Conservation (phyloP, 441 rosid genomes). For the Populus tomentosa region DNA sequence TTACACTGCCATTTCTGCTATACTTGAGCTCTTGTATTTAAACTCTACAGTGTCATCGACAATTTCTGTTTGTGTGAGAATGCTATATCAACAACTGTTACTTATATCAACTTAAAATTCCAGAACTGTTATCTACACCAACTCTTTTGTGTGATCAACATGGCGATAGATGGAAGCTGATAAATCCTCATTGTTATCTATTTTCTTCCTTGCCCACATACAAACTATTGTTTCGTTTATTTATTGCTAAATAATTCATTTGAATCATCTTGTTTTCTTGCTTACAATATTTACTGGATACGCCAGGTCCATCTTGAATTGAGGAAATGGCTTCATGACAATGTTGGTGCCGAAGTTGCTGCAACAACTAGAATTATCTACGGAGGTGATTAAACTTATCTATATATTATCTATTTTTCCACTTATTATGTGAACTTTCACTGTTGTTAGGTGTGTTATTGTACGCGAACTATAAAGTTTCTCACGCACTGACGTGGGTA, state of each 20-base stretch:
- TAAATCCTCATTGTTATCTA: background rate
- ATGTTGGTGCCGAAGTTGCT: constrained; percentile 54
- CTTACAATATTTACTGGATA: background rate
- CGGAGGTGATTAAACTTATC: constrained; percentile 42
- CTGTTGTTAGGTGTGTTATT: background rate
- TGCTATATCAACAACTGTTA: background rate
- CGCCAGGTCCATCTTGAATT: constrained; percentile 49
- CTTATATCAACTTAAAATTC: background rate
- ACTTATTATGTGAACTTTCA: background rate
- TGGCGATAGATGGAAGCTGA: background rate
- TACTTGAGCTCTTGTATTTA: background rate
- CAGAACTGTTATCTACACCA: background rate
- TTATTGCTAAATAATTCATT: too few species aligned
- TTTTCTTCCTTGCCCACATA: background rate
- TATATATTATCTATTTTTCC: background rate
- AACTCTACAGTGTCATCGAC: background rate
- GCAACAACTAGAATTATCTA: constrained; percentile 57
- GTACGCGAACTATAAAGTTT: background rate
- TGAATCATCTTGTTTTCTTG: background rate
- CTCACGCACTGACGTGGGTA: background rate
- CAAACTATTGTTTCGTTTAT: too few species aligned
- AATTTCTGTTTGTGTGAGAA: background rate
- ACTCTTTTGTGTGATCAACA: background rate
- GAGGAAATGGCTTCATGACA: constrained; percentile 61
- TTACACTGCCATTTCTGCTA: background rate